A percentile compares a stretch with the other conserved stretches of the same genome.
These are phyloP conservation scores for Omphalea diandra DNA, from an alignment of 441 rosid species.

Conservation along the genomic window DNA sequence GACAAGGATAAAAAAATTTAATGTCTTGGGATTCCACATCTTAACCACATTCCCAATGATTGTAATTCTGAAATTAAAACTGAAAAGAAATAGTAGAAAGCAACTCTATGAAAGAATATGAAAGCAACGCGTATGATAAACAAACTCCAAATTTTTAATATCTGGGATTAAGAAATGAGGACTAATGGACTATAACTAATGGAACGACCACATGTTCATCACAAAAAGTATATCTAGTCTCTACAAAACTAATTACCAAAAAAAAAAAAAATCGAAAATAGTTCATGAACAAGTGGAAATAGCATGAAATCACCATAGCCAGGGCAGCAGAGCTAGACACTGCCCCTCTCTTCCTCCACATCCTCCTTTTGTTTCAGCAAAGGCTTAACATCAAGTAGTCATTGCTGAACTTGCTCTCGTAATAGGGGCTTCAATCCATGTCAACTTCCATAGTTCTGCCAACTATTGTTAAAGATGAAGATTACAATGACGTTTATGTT, in stretches of 20 bases:
- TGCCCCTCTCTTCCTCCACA: too few relatives aligned
- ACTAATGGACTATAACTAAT: too few relatives aligned
- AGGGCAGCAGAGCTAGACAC: too few relatives aligned
- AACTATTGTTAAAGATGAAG: too few relatives aligned
- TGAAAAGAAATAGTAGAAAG: not conserved
- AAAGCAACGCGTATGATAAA: not conserved
- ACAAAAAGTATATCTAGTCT: not conserved
- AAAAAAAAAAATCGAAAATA: not conserved
- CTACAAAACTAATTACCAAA: not conserved
- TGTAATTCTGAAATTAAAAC: not conserved
- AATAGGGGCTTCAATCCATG: too few relatives aligned
- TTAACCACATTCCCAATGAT: not conserved
- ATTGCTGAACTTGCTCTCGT: too few relatives aligned
- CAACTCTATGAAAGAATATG: not conserved
- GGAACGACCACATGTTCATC: not conserved
- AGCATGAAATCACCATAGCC: too few relatives aligned
- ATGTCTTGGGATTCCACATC: not conserved
- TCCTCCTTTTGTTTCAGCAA: too few relatives aligned
- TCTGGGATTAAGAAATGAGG: too few relatives aligned
- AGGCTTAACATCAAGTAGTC: too few relatives aligned
- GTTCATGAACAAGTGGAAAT: not conserved
- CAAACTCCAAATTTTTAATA: not conserved
- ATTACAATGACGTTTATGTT: too few relatives aligned
- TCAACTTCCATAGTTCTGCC: too few relatives aligned
- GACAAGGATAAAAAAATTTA: not conserved